Conservation (phyloP, 495 filamentous ascomycete species). For the Trichocladium uniseriatum region DNA sequence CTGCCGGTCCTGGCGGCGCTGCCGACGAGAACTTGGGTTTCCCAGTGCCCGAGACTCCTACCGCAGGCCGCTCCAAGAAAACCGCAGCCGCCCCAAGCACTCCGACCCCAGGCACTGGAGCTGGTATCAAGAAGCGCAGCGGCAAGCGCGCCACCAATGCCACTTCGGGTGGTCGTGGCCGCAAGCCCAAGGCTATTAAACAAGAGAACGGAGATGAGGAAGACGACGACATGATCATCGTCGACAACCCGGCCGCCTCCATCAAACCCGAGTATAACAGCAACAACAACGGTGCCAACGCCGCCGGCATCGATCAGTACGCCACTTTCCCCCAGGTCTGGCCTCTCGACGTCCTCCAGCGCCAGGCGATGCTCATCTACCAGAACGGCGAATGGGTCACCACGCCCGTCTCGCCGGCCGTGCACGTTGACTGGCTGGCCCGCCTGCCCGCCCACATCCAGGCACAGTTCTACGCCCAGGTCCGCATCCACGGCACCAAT, state of each 20-base stretch:
- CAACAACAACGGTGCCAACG: slow-evolving; percentile 20
- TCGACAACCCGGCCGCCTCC: background rate
- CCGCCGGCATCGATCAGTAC: slow-evolving; percentile 25
- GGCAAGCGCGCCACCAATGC: background rate
- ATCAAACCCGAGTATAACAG: background rate
- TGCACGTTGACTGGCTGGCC: slow-evolving; percentile 13
- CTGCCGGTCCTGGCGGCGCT: background rate
- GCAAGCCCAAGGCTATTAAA: slow-evolving; percentile 2
- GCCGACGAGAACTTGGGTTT: background rate
- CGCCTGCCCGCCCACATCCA: background rate
- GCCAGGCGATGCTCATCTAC: slow-evolving; percentile 30
- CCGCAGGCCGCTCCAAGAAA: background rate
- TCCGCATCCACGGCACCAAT: background rate
- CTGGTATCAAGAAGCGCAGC: slow-evolving; percentile 6
- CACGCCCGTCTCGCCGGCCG: slow-evolving; percentile 23
- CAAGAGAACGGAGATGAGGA: background rate
- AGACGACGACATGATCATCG: background rate
- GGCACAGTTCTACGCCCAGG: background rate
- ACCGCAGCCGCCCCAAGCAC: background rate
- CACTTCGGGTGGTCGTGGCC: background rate
- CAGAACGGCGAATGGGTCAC: slow-evolving; percentile 35
- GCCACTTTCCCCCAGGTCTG: slow-evolving; percentile 33
- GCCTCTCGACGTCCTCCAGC: slow-evolving; percentile 27
- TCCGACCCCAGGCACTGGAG: background rate
- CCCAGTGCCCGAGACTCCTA: background rate